These are phyloP conservation scores for Zymoseptoria passerinii DNA, from an alignment of 2,329 filamentous ascomycete genomes.

Conservation along the genomic window DNA sequence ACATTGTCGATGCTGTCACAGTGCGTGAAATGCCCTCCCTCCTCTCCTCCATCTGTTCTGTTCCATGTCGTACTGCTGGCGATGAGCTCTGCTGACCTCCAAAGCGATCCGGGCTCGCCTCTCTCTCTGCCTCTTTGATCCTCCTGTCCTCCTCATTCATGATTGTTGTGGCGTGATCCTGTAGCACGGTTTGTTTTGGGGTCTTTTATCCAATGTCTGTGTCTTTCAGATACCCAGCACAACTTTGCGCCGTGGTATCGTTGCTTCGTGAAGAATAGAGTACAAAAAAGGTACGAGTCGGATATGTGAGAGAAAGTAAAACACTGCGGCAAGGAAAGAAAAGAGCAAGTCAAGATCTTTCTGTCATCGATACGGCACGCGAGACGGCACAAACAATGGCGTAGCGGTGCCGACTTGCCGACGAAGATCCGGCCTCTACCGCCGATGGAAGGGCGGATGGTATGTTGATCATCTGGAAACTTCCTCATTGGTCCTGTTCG, in stretches of 20 bases:
- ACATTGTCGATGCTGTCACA: slow-evolving; percentile 43
- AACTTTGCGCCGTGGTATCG: background rate
- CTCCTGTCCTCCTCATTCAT: slow-evolving; percentile 50
- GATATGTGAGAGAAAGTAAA: background rate
- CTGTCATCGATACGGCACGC: background rate
- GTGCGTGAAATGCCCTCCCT: slow-evolving; percentile 48
- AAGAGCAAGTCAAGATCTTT: background rate
- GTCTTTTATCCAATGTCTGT: background rate
- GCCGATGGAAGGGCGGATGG: background rate
- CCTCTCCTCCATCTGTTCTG: slow-evolving; percentile 32
- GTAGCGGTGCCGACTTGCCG: background rate
- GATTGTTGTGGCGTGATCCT: slow-evolving; percentile 30
- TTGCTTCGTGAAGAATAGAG: background rate
- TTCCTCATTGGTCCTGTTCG: background rate
- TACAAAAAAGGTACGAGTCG: background rate
- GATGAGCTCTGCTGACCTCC: slow-evolving; percentile 6
- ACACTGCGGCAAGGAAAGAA: background rate
- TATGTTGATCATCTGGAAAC: background rate
- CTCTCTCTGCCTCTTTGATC: slow-evolving; percentile 47
- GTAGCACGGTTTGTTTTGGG: background rate
- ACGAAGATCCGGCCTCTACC: background rate
- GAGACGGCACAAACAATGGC: background rate
- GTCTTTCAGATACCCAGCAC: background rate
- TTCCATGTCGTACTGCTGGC: slow-evolving; percentile 30
- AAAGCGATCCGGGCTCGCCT: slow-evolving; percentile 42